phyloP scores from a whole-genome alignment of 805 yeast genomes.

The Isabelozyma pseudorhagii region DNA sequence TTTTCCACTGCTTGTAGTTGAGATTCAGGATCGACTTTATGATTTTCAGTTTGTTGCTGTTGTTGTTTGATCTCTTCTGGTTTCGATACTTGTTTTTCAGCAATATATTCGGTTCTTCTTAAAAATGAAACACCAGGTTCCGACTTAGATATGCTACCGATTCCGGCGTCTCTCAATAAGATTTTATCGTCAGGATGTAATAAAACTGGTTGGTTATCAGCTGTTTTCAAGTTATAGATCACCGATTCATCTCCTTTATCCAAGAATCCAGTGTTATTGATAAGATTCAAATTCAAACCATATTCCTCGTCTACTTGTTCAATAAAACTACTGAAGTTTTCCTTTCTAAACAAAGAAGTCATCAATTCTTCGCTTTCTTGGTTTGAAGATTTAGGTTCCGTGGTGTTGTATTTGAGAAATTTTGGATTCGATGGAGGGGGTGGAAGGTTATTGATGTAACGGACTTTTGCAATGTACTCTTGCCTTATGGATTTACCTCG shows the following conservation, averaged over 20 bases:
- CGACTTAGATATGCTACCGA: slow-evolving; percentile 38
- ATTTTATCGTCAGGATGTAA: slow-evolving; percentile 78
- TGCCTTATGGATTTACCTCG: slow-evolving; percentile 49
- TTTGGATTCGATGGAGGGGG: slow-evolving; percentile 93
- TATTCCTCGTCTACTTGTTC: slow-evolving; percentile 54
- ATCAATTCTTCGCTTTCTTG: slow-evolving; percentile 49
- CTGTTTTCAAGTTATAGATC: slow-evolving; percentile 26
- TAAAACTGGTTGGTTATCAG: slow-evolving; percentile 28
- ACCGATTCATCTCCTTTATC: slow-evolving; percentile 54
- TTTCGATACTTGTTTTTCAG: slow-evolving; percentile 48
- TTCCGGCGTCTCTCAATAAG: slow-evolving; percentile 76
- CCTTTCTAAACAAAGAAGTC: slow-evolving; percentile 70
- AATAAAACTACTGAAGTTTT: slow-evolving; percentile 63
- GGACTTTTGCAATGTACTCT: slow-evolving; percentile 75
- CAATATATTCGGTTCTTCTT: slow-evolving; percentile 91
- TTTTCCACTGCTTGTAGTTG: slow-evolving; percentile 71
- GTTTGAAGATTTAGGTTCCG: slow-evolving; percentile 32
- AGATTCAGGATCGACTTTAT: slow-evolving; percentile 51
- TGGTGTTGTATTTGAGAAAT: slow-evolving; percentile 54
- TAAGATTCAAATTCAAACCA: slow-evolving; percentile 77
- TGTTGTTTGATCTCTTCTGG: slow-evolving; percentile 18
- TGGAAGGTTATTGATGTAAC: slow-evolving; percentile 85
- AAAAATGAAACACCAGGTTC: slow-evolving; percentile 70
- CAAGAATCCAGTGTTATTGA: slow-evolving; percentile 63
- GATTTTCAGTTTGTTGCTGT: slow-evolving; percentile 18